A percentile compares a stretch with the other conserved stretches of the same genome.
These are phyloP conservation scores for Leccinellum rugosiceps DNA, from an alignment of 768 basidiomycete genomes.

Conservation along the genomic window DNA sequence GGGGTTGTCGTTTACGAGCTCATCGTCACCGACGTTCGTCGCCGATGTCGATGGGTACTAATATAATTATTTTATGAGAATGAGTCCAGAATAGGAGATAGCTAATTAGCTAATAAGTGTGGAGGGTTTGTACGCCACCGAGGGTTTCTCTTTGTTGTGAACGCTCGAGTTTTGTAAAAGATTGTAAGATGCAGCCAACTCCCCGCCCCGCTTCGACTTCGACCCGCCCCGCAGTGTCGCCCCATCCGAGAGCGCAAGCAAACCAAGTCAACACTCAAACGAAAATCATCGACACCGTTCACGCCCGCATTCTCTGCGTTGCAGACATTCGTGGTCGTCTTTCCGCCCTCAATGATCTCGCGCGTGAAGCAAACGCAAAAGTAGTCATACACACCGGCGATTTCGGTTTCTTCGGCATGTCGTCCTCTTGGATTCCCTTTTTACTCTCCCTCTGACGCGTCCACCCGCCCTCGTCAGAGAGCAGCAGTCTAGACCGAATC, in stretches of 20 bases:
- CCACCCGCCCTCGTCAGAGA: conserved; percentile 45
- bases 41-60: conserved; percentile 15
- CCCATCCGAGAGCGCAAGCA: conserved; percentile 44
- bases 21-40: conserved; percentile 17
- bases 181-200: conserved; percentile 55
- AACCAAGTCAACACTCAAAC: conserved; percentile 70
- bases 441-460: conserved; percentile 16
- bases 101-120: conserved; percentile 26
- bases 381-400: conserved; percentile 98
- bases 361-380: conserved; percentile 81
- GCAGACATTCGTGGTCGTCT: conserved; percentile 91
- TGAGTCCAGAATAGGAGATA: conserved; percentile 15
- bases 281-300: conserved; percentile 72
- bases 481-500: conserved; percentile 80
- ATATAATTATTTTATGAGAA: conserved; percentile 10
- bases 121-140: background rate
- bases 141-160: conserved; percentile 16
- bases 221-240: conserved; percentile 55
- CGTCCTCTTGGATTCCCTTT: conserved; percentile 1
- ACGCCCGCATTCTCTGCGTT: conserved; percentile 88
- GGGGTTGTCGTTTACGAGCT: conserved; percentile 21
- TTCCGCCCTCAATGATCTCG: conserved; percentile 86
- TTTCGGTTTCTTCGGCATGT: conserved; percentile 94
- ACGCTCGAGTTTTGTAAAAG: conserved; percentile 24
- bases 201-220: conserved; percentile 61